These are phyloP conservation scores for Mortierella sp. DNA, from an alignment of 371 early-diverging fungal species.

Conservation along the genomic window DNA sequence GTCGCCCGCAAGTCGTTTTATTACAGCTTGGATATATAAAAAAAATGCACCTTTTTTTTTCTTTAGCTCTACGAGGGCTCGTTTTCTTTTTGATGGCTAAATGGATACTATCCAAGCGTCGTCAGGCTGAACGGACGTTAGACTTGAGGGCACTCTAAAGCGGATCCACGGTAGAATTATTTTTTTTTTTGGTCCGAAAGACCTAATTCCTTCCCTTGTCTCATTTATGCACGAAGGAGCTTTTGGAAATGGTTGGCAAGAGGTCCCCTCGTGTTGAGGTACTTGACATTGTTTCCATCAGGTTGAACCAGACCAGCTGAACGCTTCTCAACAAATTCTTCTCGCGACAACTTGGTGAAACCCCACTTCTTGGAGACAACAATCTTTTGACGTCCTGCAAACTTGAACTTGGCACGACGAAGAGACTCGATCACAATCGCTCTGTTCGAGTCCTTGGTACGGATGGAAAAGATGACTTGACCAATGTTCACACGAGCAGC, in stretches of 20 bases:
- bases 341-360: slow-evolving; percentile 97
- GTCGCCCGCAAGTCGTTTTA: too few relatives aligned
- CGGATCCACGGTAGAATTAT: too few relatives aligned
- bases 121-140: too few relatives aligned
- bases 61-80: too few relatives aligned
- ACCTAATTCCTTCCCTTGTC: not conserved
- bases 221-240: slow-evolving; percentile 21
- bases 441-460: slow-evolving; percentile 97
- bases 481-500: slow-evolving; percentile 99
- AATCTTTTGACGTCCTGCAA: slow-evolving; percentile 99
- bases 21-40: too few relatives aligned
- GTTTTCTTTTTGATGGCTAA: too few relatives aligned
- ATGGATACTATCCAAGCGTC: too few relatives aligned
- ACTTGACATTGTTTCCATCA: slow-evolving; percentile 98
- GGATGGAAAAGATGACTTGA: slow-evolving; percentile 97
- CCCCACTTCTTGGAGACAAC: slow-evolving; percentile 99
- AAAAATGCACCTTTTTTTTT: too few relatives aligned
- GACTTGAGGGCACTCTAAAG: too few relatives aligned
- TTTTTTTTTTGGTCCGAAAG: too few relatives aligned
- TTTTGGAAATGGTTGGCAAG: slow-evolving; percentile 72
- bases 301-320: slow-evolving; percentile 84
- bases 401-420: slow-evolving; percentile 99
- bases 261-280: slow-evolving; percentile 88
- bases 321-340: slow-evolving; percentile 88
- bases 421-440: slow-evolving; percentile 97